Conservation (phyloP, 768 basidiomycete genomes). For the Collybiopsis luxurians region DNA sequence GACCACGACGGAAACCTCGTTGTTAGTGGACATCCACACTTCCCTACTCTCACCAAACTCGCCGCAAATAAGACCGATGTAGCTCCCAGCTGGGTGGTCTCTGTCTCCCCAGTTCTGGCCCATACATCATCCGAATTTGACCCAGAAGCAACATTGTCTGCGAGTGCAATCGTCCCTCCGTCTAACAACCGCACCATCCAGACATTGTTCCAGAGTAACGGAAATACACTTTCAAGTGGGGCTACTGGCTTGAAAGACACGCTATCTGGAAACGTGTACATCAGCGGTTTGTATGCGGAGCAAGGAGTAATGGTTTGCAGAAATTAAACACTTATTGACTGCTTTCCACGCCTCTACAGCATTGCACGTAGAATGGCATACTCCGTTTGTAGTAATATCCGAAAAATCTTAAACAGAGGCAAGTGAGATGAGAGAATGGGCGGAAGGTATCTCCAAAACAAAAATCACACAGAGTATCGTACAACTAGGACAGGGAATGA, state of each 20-base stretch:
- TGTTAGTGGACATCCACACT: conserved; percentile 67
- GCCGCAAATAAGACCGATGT: conserved; percentile 39
- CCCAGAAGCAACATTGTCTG: conserved; percentile 45
- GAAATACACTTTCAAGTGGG: conserved; percentile 55
- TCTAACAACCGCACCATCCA: conserved; percentile 39
- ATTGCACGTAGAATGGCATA: neutral
- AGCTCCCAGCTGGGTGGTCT: conserved; percentile 60
- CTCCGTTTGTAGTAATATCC: too few relatives aligned
- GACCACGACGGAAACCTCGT: conserved; percentile 46
- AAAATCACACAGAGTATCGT: neutral
- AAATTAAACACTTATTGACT: neutral
- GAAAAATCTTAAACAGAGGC: too few relatives aligned
- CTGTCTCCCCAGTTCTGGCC: conserved; percentile 30
- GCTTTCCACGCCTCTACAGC: neutral
- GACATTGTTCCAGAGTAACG: conserved; percentile 75
- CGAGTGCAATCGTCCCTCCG: conserved; percentile 35
- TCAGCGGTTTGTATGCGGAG: conserved; percentile 57
- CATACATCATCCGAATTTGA: conserved; percentile 30
- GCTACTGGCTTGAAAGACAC: conserved; percentile 52
- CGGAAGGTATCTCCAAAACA: neutral
- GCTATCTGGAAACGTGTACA: conserved; percentile 44
- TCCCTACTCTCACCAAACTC: conserved; percentile 45
- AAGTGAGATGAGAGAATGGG: neutral
- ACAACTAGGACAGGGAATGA: neutral
- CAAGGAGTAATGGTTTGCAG: conserved; percentile 51